Evolutionary conservation across 192 early-diverging fungal species (phyloP), one percentile per base, ranked within the genome.

Genomic region (Radiomyces spectabilis): DNA sequence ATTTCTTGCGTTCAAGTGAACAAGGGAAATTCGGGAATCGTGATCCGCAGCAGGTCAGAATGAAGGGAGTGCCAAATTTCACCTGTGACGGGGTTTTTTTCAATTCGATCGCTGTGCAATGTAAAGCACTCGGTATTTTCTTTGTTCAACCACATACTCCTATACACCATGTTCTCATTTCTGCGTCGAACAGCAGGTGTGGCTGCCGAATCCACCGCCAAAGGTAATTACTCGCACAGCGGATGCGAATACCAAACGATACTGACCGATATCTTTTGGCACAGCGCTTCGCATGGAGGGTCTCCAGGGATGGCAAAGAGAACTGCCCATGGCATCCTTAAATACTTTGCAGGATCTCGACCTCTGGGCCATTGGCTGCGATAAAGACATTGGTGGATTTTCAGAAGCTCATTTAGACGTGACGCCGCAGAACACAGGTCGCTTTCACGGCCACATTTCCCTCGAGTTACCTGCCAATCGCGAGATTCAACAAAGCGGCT

Each of bases 301-400:
- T 25, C 52, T 71, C 35, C 66, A 65, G 43, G 67, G 63, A 1
- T 89, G 91, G 84, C 77, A 85, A 51, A 72, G 76, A 30, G 86
- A 90, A 50, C 61, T 85, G 47, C 75, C 79, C 7, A 78, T 97
- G 72, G 79, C 77, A n/a, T 54, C 72, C 3, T 65, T 93, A 31
- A 80, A 80, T 29, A 61, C 55, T 5, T 69, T 79, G 26, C 71
- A 79, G 27, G 85, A 87, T 59, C 53, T 97, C 29, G 56, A 85
- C 33, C 50, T 70, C 19, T 97, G 91, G 89, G 63, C 81, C 12
- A 75, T 91, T 22, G 95, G 95, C 0, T 87, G 85, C 1, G 95
- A 97, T 69, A 83, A 85, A 45, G 93, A 97, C 65, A 89, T 97
- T 74, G 93, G 93, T 19, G 82, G 90, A 13, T 73, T 75, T 42